These are phyloP conservation scores for Ramaria sp. DNA, from an alignment of 768 basidiomycete species.

Conservation along the genomic window DNA sequence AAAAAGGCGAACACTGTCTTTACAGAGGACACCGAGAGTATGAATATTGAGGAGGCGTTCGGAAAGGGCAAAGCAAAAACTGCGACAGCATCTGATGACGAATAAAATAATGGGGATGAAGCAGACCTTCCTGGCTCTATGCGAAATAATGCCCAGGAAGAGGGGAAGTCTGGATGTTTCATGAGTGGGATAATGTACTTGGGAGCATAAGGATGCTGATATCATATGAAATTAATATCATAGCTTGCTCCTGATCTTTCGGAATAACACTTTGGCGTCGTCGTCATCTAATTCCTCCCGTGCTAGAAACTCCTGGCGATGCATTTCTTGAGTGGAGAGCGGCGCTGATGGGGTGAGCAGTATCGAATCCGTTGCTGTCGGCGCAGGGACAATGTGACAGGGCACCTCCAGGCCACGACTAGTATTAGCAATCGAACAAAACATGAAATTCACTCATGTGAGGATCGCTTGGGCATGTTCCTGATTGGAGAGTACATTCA, in stretches of 20 bases:
- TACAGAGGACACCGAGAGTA: background rate
- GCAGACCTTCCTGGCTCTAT: background rate
- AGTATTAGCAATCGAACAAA: background rate
- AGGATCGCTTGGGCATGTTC: constrained; percentile 73
- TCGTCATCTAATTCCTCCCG: constrained; percentile 51
- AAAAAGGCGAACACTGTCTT: background rate
- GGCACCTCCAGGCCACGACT: constrained; percentile 39
- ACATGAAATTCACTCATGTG: constrained; percentile 38
- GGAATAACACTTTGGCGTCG: constrained; percentile 36
- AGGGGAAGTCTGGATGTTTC: background rate
- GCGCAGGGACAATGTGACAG: constrained; percentile 69
- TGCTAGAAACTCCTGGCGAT: constrained; percentile 45
- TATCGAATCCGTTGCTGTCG: constrained; percentile 26
- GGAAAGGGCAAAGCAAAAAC: background rate
- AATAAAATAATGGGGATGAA: background rate
- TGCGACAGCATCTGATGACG: background rate
- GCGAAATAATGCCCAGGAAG: background rate
- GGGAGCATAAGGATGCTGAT: background rate
- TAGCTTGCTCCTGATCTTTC: constrained; percentile 34
- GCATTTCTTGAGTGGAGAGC: constrained; percentile 40
- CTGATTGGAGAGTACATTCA: constrained; percentile 73
- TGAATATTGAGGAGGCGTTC: constrained; percentile 7
- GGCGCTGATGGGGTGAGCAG: constrained; percentile 9
- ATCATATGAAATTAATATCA: constrained; percentile 12
- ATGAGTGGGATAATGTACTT: background rate